Percentiles rank a stretch among this genome's conserved stretches.
Conservation (phyloP, 495 filamentous ascomycete species). For the Neurospora sp. region DNA sequence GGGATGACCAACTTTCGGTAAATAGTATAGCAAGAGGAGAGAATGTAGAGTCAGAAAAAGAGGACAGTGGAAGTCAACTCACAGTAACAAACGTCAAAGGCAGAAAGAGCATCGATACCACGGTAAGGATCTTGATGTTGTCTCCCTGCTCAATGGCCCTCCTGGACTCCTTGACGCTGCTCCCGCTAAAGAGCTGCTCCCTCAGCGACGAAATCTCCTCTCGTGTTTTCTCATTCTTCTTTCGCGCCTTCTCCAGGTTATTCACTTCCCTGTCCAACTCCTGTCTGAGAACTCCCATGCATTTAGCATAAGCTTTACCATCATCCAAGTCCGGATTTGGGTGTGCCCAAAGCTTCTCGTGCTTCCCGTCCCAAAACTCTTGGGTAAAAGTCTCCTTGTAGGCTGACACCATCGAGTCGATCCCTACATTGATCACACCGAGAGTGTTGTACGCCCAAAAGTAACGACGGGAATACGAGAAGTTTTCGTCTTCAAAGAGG, state of each 20-base stretch:
- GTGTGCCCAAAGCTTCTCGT: conserved; percentile 31
- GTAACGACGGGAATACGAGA: conserved; percentile 46
- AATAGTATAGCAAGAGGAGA: not conserved
- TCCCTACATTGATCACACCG: conserved; percentile 44
- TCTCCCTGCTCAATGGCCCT: conserved; percentile 27
- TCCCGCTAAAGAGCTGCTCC: conserved; percentile 27
- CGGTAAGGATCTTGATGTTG: conserved; percentile 31
- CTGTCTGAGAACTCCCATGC: conserved; percentile 9
- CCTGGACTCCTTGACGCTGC: conserved; percentile 21
- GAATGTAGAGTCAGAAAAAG: not conserved
- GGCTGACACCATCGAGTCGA: conserved; percentile 39
- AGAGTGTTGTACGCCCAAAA: conserved; percentile 49
- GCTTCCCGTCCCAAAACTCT: conserved; percentile 40
- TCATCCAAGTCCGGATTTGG: conserved; percentile 4
- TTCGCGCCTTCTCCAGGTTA: conserved; percentile 12
- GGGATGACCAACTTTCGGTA: not conserved
- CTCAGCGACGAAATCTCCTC: conserved; percentile 21
- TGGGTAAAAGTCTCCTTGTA: conserved; percentile 40
- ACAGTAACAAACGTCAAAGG: conserved; percentile 32
- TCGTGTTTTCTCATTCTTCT: conserved; percentile 18
- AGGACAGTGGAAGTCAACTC: not conserved
- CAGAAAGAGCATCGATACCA: conserved; percentile 32
- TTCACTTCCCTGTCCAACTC: conserved; percentile 20
- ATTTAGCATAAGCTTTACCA: conserved; percentile 6
- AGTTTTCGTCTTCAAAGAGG: conserved; percentile 45